Evolutionary conservation across 805 yeast genomes (phyloP).

Genomic region (Metschnikowia corniflorae): DNA sequence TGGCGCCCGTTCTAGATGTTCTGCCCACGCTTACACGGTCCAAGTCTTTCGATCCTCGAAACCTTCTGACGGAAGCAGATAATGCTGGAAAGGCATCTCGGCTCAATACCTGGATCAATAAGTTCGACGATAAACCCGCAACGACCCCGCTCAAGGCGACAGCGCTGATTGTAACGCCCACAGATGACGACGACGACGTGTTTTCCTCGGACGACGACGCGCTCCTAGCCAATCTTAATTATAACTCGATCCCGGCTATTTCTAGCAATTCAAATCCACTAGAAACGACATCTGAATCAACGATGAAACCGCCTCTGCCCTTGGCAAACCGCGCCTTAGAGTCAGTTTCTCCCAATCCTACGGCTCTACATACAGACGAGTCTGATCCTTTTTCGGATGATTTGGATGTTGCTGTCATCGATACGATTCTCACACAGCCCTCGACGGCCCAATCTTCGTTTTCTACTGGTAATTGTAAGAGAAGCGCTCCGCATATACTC

Average conservation of each 20-base stretch:
- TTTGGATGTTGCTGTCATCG: slow-evolving; percentile 15
- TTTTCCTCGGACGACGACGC: slow-evolving; percentile 28
- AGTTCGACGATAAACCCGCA: slow-evolving; percentile 19
- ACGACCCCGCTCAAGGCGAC: neutral
- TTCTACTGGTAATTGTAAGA: neutral
- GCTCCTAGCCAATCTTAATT: slow-evolving; percentile 13
- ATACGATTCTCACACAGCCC: slow-evolving; percentile 15
- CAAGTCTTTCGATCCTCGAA: slow-evolving; percentile 31
- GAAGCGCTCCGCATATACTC: slow-evolving; percentile 24
- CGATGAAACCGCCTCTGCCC: neutral
- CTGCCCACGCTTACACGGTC: slow-evolving; percentile 38
- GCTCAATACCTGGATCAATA: slow-evolving; percentile 30
- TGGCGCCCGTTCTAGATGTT: slow-evolving; percentile 12
- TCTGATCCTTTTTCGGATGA: slow-evolving; percentile 21
- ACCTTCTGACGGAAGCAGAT: neutral
- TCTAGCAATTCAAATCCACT: neutral
- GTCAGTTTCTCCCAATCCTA: neutral
- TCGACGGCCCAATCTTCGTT: slow-evolving; percentile 11
- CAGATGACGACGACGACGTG: slow-evolving; percentile 5
- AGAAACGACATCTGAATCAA: neutral
- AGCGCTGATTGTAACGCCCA: neutral
- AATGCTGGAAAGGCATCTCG: slow-evolving; percentile 14
- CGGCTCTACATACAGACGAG: slow-evolving; percentile 6
- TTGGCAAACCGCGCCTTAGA: neutral
- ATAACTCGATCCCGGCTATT: slow-evolving; percentile 9